These are phyloP conservation scores for Colletotrichum theobromicola DNA, from an alignment of 2,329 filamentous ascomycete species.

Conservation along the genomic window DNA sequence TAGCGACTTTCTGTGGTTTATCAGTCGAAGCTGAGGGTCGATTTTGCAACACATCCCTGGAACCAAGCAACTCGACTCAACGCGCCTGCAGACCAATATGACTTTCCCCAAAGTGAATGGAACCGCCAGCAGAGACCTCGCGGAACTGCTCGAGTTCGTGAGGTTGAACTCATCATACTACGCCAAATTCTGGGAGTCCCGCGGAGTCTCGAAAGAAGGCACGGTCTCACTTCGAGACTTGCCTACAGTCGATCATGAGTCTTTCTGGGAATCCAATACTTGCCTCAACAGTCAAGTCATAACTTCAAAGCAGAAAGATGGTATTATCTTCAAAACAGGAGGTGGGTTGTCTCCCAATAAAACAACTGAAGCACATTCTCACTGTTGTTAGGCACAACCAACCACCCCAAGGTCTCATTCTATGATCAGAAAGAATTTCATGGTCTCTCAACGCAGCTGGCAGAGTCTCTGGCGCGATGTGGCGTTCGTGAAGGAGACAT, in stretches of 20 bases:
- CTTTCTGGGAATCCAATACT: slow-evolving; percentile 11
- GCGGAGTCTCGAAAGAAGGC: not conserved
- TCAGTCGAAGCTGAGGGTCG: not conserved
- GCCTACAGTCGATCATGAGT: slow-evolving; percentile 1
- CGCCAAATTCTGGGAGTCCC: not conserved
- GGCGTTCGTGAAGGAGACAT: slow-evolving; percentile 2
- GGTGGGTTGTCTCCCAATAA: not conserved
- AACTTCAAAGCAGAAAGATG: slow-evolving; percentile 11
- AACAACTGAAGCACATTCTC: not conserved
- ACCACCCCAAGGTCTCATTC: slow-evolving; percentile 13
- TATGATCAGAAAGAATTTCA: slow-evolving; percentile 7
- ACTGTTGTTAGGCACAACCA: not conserved
- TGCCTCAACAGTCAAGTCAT: slow-evolving; percentile 10
- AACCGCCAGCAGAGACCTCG: not conserved
- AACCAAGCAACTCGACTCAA: not conserved
- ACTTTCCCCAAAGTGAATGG: not conserved
- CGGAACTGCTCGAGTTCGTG: slow-evolving; percentile 6
- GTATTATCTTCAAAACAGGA: slow-evolving; percentile 13
- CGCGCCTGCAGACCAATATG: not conserved
- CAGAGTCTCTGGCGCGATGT: slow-evolving; percentile 2
- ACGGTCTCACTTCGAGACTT: not conserved
- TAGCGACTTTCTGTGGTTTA: not conserved
- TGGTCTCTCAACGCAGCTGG: not conserved
- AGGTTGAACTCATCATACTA: slow-evolving; percentile 5
- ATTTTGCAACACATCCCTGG: not conserved